phyloP scores from a whole-genome alignment of 345 rosid species.

The Gossypium longicalyx region DNA sequence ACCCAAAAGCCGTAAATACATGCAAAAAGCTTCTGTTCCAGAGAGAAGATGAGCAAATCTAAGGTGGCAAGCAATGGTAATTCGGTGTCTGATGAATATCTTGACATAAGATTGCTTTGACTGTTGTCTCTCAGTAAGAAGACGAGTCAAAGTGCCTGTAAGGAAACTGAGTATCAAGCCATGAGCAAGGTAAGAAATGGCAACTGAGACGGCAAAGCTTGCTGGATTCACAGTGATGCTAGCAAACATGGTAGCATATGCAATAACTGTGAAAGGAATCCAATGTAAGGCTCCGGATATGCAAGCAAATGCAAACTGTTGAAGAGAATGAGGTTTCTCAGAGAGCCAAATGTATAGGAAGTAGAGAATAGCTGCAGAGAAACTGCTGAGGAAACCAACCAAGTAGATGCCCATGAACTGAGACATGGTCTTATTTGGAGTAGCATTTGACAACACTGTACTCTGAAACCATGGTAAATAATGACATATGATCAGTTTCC shows the following conservation, averaged over 20 bases:
- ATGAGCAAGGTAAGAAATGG: conserved; percentile 39
- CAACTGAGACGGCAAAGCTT: conserved; percentile 31
- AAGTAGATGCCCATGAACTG: conserved; percentile 55
- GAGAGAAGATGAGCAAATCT: conserved; percentile 61
- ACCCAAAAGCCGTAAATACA: conserved; percentile 52
- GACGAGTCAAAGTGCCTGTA: conserved; percentile 32
- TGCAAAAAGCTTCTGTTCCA: conserved; percentile 58
- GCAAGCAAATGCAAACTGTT: conserved; percentile 41
- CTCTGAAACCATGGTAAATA: conserved; percentile 28
- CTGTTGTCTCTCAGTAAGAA: conserved; percentile 32
- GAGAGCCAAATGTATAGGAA: conserved; percentile 35
- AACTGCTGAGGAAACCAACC: conserved; percentile 48
- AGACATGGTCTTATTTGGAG: conserved; percentile 22
- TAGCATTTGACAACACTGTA: not conserved
- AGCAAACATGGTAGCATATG: conserved; percentile 42
- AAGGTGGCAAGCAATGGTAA: conserved; percentile 53
- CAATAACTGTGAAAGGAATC: conserved; percentile 46
- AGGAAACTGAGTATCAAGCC: conserved; percentile 51
- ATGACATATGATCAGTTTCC: not conserved
- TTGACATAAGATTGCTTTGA: conserved; percentile 27
- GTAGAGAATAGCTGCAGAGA: conserved; percentile 48
- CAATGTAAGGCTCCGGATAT: conserved; percentile 59
- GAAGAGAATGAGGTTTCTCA: conserved; percentile 33
- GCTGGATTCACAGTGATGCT: conserved; percentile 27
- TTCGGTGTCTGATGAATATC: conserved; percentile 44